Evolutionary conservation across 306 rosid species (phyloP), one percentile per base, ranked within the genome.

Genomic region (Sesbania bispinosa): DNA sequence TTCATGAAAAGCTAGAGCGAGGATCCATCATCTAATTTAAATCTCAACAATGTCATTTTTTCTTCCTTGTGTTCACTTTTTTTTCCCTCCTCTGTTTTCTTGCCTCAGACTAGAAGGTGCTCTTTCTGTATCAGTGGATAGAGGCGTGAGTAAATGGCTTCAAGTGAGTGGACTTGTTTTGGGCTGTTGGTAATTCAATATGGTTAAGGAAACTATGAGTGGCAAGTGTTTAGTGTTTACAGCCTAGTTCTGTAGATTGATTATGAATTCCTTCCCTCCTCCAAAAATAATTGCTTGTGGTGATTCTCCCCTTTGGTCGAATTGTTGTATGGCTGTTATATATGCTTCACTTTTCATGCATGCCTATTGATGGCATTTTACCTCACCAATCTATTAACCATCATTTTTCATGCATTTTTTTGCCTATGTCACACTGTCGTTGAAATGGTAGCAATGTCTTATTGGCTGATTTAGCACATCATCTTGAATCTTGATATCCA

Each of bases 131-230:
- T 75, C 69, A 69, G 55, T 70, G 80, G 79, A 77, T 71, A 79
- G 80, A 75, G 63, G 78, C 67, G 11, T 79, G 78, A 58, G 77
- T 81, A 78, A 80, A 78, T 77, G 69, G 75, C 77, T 78, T 81
- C 80, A 51, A 79, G 81, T 69, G 74, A 67, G 69, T 84, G 81
- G 39, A 69, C 55, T 42, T 74, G 45, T 55, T 67, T 71, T 38
- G 78, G 82, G 82, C 39, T 69, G 62, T 80, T 73, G 81, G 77
- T 63, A 48, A 79, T 77, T 75, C 50, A 65, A 23, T 53, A 19
- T 50, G 54, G 67, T 63, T 68, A 71, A 69, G 73, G 77, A 69
- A 76, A 64, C 41, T 62, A 41, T 4, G 46, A 62, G 86, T 63
- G 77, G 59, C 75, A 30, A 78, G 72, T 45, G 75, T 54, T 71